Base-by-base conservation (phyloP, 1,139 yeast genomes). In the Suhomyces anneliseae region DNA sequence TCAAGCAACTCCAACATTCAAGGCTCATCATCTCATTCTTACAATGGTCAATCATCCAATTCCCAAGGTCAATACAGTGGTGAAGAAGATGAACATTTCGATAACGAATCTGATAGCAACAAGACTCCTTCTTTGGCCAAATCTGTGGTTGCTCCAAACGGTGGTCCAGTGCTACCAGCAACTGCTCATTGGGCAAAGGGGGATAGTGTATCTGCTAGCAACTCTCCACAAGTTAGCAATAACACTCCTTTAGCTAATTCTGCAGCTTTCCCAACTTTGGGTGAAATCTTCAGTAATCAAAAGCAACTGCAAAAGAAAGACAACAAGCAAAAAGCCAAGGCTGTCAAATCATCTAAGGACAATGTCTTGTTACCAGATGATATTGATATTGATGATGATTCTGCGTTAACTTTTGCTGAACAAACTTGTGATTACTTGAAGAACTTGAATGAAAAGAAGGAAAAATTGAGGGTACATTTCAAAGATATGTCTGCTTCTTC, bases 231-330 rank as follows among this genome's bases (percentile, higher is more conserved):
- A 10, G 71, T 68, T 7, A 62, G 60, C 44, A 64, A 65, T 42
- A 65, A 73, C 42, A 66, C 69, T 38, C 66, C 72, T 11, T 63
- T 78, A 54, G 72, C 81, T 4, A 79, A 81, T 55, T 66, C 82
- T 6, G 77, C 85, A 2, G 83, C 89, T 5, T 84, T 86, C 75
- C 93, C 93, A 35, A 81, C 92, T 0, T 71, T 86, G 54, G 86
- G 86, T 7, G 92, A 85, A 60, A 78, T 85, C 2, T 69, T 80
- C 46, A 70, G 74, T 47, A 71, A 79, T 42, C 73, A 69, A 49
- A 70, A 71, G 52, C 68, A 62, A 42, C 69, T 62, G 44, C 59
- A 58, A 34, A 65, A 64, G 59, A 70, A 64, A 51, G 69, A 64
- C 39, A 44, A 54, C 36, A 67, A 70, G 48, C 64, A 57, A 46